These are phyloP conservation scores for Clarkia xantiana DNA, from an alignment of 345 rosid species.

Conservation along the genomic window DNA sequence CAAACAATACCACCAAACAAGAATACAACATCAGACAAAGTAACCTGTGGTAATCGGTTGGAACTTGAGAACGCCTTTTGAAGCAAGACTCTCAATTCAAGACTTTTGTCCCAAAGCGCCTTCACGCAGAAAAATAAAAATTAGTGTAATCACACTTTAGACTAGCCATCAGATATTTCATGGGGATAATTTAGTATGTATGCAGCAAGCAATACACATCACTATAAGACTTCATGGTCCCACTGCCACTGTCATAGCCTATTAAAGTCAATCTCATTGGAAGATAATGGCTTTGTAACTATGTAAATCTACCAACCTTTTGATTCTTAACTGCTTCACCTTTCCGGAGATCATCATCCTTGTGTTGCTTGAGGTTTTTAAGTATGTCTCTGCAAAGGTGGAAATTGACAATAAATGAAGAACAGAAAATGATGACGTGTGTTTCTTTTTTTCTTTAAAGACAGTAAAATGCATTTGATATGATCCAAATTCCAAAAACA, in stretches of 20 bases:
- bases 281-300: no score
- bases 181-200: neutral
- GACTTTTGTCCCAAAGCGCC: conserved; percentile 78
- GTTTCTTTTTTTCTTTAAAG: no score
- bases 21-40: conserved; percentile 2
- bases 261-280: no score
- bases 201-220: neutral
- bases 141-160: no score
- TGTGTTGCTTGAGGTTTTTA: conserved; percentile 58
- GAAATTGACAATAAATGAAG: neutral
- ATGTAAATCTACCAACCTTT: conserved; percentile 36
- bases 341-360: conserved; percentile 75
- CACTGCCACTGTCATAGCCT: no score
- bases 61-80: conserved; percentile 68
- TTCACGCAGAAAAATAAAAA: conserved; percentile 12
- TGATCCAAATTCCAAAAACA: no score
- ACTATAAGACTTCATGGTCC: no score
- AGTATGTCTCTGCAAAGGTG: conserved; percentile 37
- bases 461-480: no score
- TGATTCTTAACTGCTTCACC: conserved; percentile 90
- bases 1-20: conserved; percentile 1
- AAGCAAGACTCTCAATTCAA: conserved; percentile 74
- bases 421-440: neutral
- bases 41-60: conserved; percentile 73
- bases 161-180: no score